phyloP scores from a whole-genome alignment of 2,329 filamentous ascomycete species.

The Neofusicoccum kwambonambiense region DNA sequence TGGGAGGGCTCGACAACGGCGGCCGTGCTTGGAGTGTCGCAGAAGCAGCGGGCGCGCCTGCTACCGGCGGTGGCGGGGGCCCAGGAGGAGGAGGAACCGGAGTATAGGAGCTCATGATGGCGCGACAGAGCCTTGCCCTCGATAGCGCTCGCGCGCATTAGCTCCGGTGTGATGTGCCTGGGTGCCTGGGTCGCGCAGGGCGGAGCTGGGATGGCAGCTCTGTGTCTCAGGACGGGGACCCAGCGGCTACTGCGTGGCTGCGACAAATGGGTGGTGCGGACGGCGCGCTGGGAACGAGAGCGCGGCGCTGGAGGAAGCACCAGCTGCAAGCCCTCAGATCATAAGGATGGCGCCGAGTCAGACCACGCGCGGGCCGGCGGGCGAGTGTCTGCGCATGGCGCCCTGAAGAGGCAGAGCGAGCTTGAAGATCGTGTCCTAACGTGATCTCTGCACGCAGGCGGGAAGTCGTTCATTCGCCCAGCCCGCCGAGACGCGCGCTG shows the following conservation, averaged over 20 bases:
- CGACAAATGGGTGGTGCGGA: neutral
- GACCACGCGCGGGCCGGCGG: constrained; percentile 1
- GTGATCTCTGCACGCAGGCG: constrained; percentile 5
- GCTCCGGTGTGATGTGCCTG: constrained; percentile 5
- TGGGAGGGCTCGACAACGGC: constrained; percentile 23
- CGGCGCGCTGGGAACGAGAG: neutral
- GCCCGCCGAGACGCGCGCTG: constrained; percentile 5
- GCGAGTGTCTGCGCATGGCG: neutral
- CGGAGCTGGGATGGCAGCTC: constrained; percentile 1
- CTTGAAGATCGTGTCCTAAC: constrained; percentile 9
- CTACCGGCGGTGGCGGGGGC: constrained; percentile 4
- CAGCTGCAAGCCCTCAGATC: constrained; percentile 2
- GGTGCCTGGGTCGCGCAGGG: neutral
- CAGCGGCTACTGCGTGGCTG: constrained; percentile 3
- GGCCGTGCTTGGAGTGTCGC: constrained; percentile 8
- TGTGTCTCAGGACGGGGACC: neutral
- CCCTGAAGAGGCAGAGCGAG: neutral
- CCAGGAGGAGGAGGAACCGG: constrained; percentile 17
- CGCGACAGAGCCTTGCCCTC: constrained; percentile 12
- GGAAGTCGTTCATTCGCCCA: constrained; percentile 9
- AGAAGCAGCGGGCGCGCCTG: constrained; percentile 12
- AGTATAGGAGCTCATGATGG: constrained; percentile 12
- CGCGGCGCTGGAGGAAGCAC: neutral
- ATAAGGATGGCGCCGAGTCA: constrained; percentile 6
- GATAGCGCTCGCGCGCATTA: constrained; percentile 7